A percentile compares a stretch with the other conserved stretches of the same genome.
Evolutionary conservation across 176 grass and related monocot genomes (phyloP).

Genomic region (Thinopyrum elongatum): DNA sequence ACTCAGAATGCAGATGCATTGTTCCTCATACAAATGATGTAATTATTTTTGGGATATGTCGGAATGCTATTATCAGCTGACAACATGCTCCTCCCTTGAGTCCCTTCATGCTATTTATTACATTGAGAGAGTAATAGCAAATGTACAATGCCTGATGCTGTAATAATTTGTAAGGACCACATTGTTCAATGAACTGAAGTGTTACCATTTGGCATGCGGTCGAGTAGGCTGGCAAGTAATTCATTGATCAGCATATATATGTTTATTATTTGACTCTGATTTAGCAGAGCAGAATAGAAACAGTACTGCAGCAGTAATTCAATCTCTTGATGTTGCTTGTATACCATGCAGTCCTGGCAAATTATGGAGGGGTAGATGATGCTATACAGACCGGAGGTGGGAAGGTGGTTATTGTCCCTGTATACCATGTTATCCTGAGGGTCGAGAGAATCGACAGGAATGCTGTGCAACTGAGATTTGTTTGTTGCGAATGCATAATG

Average conservation of each 20-base stretch:
- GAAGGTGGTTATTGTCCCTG: slow-evolving; percentile 8
- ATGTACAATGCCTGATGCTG: background rate
- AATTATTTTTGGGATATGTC: background rate
- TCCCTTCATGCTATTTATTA: slow-evolving; percentile 19
- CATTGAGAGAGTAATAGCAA: slow-evolving; percentile 4
- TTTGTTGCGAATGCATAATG: slow-evolving; percentile 16
- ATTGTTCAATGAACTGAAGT: background rate
- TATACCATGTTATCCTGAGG: background rate
- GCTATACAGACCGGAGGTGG: background rate
- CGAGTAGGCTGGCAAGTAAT: slow-evolving; percentile 10
- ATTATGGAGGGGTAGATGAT: background rate
- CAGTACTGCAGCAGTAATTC: background rate
- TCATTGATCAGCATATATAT: slow-evolving; percentile 15
- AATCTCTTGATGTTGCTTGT: background rate
- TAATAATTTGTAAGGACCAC: slow-evolving; percentile 22
- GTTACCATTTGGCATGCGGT: background rate
- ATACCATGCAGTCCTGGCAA: background rate
- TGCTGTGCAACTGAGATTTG: slow-evolving; percentile 1
- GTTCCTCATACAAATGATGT: background rate
- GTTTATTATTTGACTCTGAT: slow-evolving; percentile 10
- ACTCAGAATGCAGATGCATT: background rate
- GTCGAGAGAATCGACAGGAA: background rate
- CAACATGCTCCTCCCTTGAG: background rate
- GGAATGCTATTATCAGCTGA: background rate
- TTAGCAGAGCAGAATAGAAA: background rate